Evolutionary conservation across 2,329 filamentous ascomycete species (phyloP), one percentile per base, ranked within the genome.

Genomic region (Paracamarosporium sp.): DNA sequence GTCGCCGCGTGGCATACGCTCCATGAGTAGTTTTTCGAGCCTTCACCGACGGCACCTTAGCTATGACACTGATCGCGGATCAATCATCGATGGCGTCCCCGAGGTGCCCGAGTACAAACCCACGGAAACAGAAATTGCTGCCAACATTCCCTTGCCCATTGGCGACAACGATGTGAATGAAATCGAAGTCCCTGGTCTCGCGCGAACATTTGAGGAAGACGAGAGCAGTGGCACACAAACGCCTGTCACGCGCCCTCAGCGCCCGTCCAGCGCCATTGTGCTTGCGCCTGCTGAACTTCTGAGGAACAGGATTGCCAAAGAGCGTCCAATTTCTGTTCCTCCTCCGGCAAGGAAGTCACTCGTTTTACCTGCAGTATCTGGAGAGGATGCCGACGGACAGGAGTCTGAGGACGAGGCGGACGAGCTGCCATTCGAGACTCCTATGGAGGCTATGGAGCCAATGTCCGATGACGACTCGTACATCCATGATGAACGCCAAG

Each of bases 151-250:
- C n/a, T 79, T 95, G 9, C 91, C 91, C 0, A 79, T 88, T 38
- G 81, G 81, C 24, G 82, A 86, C 33, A 83, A 87, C 46, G 92
- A 96, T 69, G 78, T 94, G 7, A 84, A 89, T 44, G 92, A 96
- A 71, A 95, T 96, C 40, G 90, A 95, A 68, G 85, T 92, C 43
- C 90, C 90, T 3, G 90, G 90, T 0, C 81, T 92, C 5, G 86
- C 84, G 1, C 86, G 82, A 55, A 88, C 91, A 55, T 88, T 89
- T 13, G 89, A 90, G 50, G 80, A 80, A 5, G 80, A 54, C 2
- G 69, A 74, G 35, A 66, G 60, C 40, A 62, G 60, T 24, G 66
- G 66, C 28, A 62, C 53, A 9, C 58, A 71, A 44, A 74, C 71
- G 4, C 68, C 73, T 1, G 61, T 74, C 1, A 55, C 63, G 22